A percentile compares a stretch with the other conserved stretches of the same genome.
phyloP scores from a whole-genome alignment of 768 basidiomycete genomes.

The Flagelloscypha sp. region DNA sequence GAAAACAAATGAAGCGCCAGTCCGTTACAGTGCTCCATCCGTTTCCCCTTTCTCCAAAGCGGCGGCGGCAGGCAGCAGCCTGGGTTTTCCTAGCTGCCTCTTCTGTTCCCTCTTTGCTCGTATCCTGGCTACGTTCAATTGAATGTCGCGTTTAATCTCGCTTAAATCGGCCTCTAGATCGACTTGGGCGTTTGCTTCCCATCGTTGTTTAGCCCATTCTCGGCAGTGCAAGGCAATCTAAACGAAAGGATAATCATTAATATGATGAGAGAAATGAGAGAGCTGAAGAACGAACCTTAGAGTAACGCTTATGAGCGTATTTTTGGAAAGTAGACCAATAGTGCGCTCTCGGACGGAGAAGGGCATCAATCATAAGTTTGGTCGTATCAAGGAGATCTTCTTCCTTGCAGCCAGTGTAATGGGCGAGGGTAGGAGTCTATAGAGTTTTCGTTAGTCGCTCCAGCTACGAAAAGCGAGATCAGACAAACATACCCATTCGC shows the following conservation, averaged over 20 bases:
- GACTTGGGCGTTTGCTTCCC: conserved; percentile 34
- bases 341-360: conserved; percentile 47
- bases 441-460: conserved; percentile 5
- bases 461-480: neutral
- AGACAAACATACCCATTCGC: conserved; percentile 74
- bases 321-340: conserved; percentile 58
- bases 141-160: conserved; percentile 25
- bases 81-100: too few relatives aligned
- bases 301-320: conserved; percentile 58
- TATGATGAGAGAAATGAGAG: neutral
- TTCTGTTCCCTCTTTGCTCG: too few relatives aligned
- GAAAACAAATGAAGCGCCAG: too few relatives aligned
- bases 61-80: too few relatives aligned
- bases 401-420: conserved; percentile 91
- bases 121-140: too few relatives aligned
- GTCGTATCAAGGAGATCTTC: conserved; percentile 79
- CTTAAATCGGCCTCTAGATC: conserved; percentile 35
- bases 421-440: conserved; percentile 77
- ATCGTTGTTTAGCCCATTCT: conserved; percentile 51
- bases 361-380: conserved; percentile 75
- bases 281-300: conserved; percentile 38
- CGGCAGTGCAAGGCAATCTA: conserved; percentile 35
- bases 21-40: too few relatives aligned
- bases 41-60: too few relatives aligned
- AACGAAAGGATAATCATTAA: neutral